These are phyloP conservation scores for Yamadazyma jaroonii DNA, from an alignment of 1,139 yeast genomes.

Conservation along the genomic window DNA sequence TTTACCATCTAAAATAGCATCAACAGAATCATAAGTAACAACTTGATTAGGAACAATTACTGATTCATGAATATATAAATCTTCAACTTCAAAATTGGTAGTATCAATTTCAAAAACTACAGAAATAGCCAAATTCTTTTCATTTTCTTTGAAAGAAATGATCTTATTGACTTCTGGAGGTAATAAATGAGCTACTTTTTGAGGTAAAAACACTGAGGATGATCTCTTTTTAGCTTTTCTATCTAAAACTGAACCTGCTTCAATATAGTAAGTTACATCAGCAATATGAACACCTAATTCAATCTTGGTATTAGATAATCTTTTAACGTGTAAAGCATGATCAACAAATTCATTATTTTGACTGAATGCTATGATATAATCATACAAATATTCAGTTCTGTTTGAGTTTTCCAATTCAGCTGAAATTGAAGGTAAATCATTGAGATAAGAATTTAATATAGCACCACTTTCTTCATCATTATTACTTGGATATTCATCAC, in stretches of 20 bases:
- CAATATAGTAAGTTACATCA: constrained; percentile 72
- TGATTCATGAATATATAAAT: constrained; percentile 77
- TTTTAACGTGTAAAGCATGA: constrained; percentile 75
- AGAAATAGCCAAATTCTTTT: constrained; percentile 67
- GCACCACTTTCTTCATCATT: constrained; percentile 20
- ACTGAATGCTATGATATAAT: constrained; percentile 64
- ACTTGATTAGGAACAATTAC: constrained; percentile 59
- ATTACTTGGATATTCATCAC: constrained; percentile 68
- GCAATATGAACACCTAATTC: constrained; percentile 79
- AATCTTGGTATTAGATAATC: constrained; percentile 54
- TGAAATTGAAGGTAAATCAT: constrained; percentile 39
- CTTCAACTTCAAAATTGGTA: constrained; percentile 67
- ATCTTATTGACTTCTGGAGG: constrained; percentile 62
- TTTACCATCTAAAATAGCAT: constrained; percentile 40
- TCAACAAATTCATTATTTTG: constrained; percentile 64
- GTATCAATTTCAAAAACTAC: constrained; percentile 82
- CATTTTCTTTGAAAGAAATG: constrained; percentile 62
- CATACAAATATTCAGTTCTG: constrained; percentile 61
- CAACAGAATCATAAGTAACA: constrained; percentile 53
- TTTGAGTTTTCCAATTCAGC: constrained; percentile 30
- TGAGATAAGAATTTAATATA: constrained; percentile 13
- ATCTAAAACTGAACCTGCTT: constrained; percentile 73
- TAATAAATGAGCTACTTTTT: constrained; percentile 63
- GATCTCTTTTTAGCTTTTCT: constrained; percentile 90
- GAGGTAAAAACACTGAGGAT: constrained; percentile 87